Base-by-base conservation (phyloP, 2,329 filamentous ascomycete species). In the Hypoxylon sp. region DNA sequence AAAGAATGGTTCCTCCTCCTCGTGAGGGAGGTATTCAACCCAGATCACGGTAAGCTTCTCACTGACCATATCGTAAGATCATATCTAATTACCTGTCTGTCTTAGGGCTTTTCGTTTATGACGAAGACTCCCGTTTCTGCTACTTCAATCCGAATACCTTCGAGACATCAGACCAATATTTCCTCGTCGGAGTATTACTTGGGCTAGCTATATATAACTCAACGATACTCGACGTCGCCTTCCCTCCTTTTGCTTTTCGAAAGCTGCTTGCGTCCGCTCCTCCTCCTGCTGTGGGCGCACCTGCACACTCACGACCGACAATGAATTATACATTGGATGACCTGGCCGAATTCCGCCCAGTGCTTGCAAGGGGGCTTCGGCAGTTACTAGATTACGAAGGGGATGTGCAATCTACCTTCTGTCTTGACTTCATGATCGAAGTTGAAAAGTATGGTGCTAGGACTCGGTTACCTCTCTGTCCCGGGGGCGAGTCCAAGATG, bases 1-100 rank as follows among this genome's bases (percentile, higher is more conserved):
- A 97, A 97, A 77, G 94, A 97, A 79, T 97, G 94, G 94, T 97
- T 97, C 75, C 80, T 97, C 52, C 85, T 97, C 62, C 85, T 97
- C 20, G 89, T 96, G 50, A 85, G 93, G 70, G 94, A 97, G 75
- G 90, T 97, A 30, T 97, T 97, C 78, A 93, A 96, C 72, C 93
- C 93, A 2, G 89, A 94, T 70, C 91, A 97, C 80, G 93, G 92
- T 93, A 84, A 72, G 88, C 80, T 36, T 56, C 32, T 54, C 42
- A 2, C 52, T 49, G 24, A 28, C 49, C 45, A 11, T 40, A 11
- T 36, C 20, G 40, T 12, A 24, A 22, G 3, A 60, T 42, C 14
- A 28, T 33, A 6, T 57, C 63, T 67, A 57, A 59, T 53, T 36
- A 61, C 59, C 42, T 12, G 14, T 44, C 18, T 2, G 14, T 44